Percentiles rank a stretch among this genome's conserved stretches.
Conservation (phyloP, 2,329 filamentous ascomycete genomes). For the Calonectria henricotiae region DNA sequence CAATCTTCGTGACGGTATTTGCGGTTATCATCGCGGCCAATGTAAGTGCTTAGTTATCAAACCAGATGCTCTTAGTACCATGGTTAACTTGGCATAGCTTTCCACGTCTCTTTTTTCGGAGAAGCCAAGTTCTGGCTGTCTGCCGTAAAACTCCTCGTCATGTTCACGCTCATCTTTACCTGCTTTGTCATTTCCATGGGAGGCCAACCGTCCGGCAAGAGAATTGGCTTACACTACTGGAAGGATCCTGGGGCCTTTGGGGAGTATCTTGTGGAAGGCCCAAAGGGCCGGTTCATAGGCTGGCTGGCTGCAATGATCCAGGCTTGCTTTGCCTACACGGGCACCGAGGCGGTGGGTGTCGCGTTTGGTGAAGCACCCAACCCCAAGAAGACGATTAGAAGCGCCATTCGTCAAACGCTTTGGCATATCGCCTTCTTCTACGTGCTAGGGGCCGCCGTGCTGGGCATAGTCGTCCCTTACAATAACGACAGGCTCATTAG, state of each 20-base stretch:
- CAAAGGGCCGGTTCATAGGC: conserved; percentile 70
- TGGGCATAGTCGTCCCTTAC: conserved; percentile 85
- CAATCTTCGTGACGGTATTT: conserved; percentile 84
- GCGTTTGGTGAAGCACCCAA: conserved; percentile 87
- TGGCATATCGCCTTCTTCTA: conserved; percentile 89
- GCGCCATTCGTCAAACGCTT: conserved; percentile 85
- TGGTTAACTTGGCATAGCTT: conserved; percentile 52
- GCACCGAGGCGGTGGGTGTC: conserved; percentile 83
- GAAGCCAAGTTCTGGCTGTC: conserved; percentile 76
- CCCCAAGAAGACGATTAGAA: conserved; percentile 81
- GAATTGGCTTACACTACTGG: conserved; percentile 79
- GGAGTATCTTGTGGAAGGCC: conserved; percentile 48
- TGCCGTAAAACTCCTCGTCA: conserved; percentile 79
- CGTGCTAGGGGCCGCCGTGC: conserved; percentile 79
- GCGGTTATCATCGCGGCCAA: conserved; percentile 78
- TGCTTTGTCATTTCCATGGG: conserved; percentile 76
- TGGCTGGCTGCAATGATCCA: conserved; percentile 83
- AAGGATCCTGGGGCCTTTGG: conserved; percentile 67
- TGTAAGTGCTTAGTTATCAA: neutral
- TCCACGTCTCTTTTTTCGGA: conserved; percentile 78
- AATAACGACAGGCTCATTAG: conserved; percentile 73
- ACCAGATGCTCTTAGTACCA: neutral
- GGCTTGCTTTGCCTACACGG: conserved; percentile 86
- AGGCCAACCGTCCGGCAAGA: conserved; percentile 75
- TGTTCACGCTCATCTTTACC: conserved; percentile 77